Conservation (phyloP, 441 rosid species). For the Brassica hybrid region DNA sequence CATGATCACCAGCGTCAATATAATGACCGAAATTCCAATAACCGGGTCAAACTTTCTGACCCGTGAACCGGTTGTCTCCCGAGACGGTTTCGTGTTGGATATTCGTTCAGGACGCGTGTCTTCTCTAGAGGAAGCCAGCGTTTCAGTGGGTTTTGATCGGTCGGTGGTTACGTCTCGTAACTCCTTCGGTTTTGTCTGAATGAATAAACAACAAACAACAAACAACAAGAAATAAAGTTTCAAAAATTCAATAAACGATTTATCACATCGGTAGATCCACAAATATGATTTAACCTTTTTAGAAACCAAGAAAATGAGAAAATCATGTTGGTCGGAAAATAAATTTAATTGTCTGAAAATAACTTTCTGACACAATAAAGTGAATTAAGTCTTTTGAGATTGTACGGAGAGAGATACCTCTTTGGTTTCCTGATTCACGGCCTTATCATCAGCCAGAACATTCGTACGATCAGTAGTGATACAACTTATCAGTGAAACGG, state of each 20-base stretch:
- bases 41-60: slow-evolving; percentile 52
- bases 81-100: slow-evolving; percentile 20
- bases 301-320: not conserved
- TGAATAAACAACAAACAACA: not conserved
- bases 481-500: slow-evolving; percentile 26
- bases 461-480: too few relatives aligned
- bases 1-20: slow-evolving; percentile 61
- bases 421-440: slow-evolving; percentile 15
- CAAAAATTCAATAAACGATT: not conserved
- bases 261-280: not conserved
- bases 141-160: slow-evolving; percentile 33
- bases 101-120: slow-evolving; percentile 28
- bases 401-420: slow-evolving; percentile 31
- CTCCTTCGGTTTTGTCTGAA: slow-evolving; percentile 35
- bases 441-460: slow-evolving; percentile 37
- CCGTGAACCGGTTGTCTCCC: slow-evolving; percentile 25
- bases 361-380: not conserved
- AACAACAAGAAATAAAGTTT: not conserved
- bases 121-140: slow-evolving; percentile 3
- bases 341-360: not conserved
- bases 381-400: not conserved
- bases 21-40: slow-evolving; percentile 59
- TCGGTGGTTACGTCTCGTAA: slow-evolving; percentile 8
- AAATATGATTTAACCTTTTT: not conserved
- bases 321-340: not conserved